Conservation (phyloP, 495 filamentous ascomycete genomes). For the Lichenothelia convexa region DNA sequence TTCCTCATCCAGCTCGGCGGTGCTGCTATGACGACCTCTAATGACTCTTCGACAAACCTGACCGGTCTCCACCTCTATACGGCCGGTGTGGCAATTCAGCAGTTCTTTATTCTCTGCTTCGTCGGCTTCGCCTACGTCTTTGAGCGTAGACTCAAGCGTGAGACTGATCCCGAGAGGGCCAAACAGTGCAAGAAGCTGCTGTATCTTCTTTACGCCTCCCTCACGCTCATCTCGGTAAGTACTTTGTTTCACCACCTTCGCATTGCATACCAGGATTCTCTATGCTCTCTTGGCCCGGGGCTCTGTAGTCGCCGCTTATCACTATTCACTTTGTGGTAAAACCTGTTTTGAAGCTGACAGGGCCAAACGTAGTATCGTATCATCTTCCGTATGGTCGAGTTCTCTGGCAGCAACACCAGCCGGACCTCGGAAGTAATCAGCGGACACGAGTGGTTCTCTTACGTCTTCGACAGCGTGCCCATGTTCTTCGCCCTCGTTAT, state of each 20-base stretch:
- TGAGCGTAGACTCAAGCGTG: constrained; percentile 4
- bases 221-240: constrained; percentile 9
- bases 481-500: constrained; percentile 8
- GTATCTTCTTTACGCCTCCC: constrained; percentile 6
- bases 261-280: too few relatives aligned
- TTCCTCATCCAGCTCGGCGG: constrained; percentile 8
- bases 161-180: not conserved
- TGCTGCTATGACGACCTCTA: constrained; percentile 5
- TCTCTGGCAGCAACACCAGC: constrained; percentile 3
- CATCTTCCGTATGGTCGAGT: constrained; percentile 10
- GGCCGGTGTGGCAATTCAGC: constrained; percentile 9
- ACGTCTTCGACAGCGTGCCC: constrained; percentile 6
- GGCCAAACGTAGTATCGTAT: too few relatives aligned
- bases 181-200: constrained; percentile 1
- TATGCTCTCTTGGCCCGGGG: too few relatives aligned
- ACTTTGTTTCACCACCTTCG: too few relatives aligned
- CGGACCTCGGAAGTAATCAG: too few relatives aligned
- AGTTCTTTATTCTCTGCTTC: constrained; percentile 8
- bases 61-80: constrained; percentile 8
- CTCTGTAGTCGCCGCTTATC: too few relatives aligned
- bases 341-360: too few relatives aligned
- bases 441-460: constrained; percentile 7
- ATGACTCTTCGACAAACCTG: constrained; percentile 1
- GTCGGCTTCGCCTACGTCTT: constrained; percentile 4
- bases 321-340: too few relatives aligned